Percentiles rank a stretch among this genome's conserved stretches.
Conservation (phyloP, 2,329 filamentous ascomycete genomes). For the Thielaviopsis populi region DNA sequence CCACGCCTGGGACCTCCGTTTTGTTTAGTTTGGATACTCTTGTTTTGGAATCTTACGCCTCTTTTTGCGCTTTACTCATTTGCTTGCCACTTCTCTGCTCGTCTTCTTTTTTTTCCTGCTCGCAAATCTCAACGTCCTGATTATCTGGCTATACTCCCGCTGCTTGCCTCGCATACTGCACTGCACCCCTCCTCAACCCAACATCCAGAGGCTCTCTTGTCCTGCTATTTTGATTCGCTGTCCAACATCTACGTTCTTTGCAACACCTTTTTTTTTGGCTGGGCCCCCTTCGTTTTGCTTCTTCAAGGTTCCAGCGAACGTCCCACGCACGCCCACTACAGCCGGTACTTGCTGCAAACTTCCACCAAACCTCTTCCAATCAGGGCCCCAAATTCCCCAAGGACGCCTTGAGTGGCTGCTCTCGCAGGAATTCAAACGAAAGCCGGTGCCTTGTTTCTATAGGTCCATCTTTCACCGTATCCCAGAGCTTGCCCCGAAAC, state of each 20-base stretch:
- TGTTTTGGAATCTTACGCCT: not conserved
- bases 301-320: not conserved
- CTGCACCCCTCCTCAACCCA: not conserved
- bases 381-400: slow-evolving; percentile 2
- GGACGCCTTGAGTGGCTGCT: slow-evolving; percentile 17
- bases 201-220: not conserved
- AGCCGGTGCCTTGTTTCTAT: not conserved
- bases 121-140: not conserved
- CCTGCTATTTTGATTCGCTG: not conserved
- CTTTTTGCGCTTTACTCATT: not conserved
- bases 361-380: not conserved
- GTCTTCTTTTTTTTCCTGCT: not conserved
- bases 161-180: not conserved
- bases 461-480: not conserved
- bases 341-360: not conserved
- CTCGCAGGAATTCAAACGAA: slow-evolving; percentile 7
- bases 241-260: not conserved
- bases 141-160: not conserved
- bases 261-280: not conserved
- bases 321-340: not conserved
- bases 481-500: not conserved
- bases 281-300: not conserved
- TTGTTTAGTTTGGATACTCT: not conserved
- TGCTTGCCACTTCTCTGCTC: not conserved
- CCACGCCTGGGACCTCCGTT: not conserved